phyloP scores from a whole-genome alignment of 129 eudicot species.

The Chrysanthemum lavandulifolium region DNA sequence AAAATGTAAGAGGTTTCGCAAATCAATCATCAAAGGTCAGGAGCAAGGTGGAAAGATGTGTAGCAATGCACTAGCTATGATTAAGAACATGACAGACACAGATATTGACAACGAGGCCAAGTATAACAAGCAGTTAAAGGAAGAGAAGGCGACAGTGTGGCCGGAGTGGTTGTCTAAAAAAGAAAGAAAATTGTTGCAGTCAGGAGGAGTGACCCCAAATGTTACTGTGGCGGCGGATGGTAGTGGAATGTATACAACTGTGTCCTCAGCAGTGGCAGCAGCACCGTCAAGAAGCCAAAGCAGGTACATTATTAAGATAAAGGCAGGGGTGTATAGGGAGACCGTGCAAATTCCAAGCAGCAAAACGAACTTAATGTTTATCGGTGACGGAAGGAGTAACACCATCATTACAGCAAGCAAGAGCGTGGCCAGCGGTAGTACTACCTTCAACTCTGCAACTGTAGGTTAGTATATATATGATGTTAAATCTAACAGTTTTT shows the following conservation, averaged over 20 bases:
- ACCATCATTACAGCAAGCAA: slow-evolving; percentile 53
- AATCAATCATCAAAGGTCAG: slow-evolving; percentile 12
- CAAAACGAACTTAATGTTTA: slow-evolving; percentile 47
- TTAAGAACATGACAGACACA: slow-evolving; percentile 13
- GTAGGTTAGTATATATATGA: slow-evolving; percentile 34
- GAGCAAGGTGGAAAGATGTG: slow-evolving; percentile 36
- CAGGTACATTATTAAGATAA: slow-evolving; percentile 44
- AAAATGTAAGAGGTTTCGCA: neutral
- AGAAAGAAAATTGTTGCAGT: slow-evolving; percentile 44
- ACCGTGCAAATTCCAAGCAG: slow-evolving; percentile 38
- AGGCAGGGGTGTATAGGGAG: slow-evolving; percentile 49
- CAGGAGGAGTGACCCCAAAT: slow-evolving; percentile 25
- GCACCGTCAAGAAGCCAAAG: slow-evolving; percentile 42
- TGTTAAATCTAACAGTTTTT: neutral
- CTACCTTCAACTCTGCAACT: slow-evolving; percentile 52
- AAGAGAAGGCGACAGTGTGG: slow-evolving; percentile 6
- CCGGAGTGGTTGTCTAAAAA: slow-evolving; percentile 42
- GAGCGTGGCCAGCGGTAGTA: slow-evolving; percentile 35
- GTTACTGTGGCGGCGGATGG: slow-evolving; percentile 50
- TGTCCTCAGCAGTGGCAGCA: slow-evolving; percentile 47
- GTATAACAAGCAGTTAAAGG: neutral
- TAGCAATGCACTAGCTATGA: slow-evolving; percentile 30
- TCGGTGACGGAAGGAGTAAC: slow-evolving; percentile 53
- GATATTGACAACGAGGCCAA: neutral
- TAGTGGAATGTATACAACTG: slow-evolving; percentile 44